Percentiles rank a stretch among this genome's conserved stretches.
Evolutionary conservation across 805 yeast genomes (phyloP).

Genomic region (Myxozyma melibiosi): DNA sequence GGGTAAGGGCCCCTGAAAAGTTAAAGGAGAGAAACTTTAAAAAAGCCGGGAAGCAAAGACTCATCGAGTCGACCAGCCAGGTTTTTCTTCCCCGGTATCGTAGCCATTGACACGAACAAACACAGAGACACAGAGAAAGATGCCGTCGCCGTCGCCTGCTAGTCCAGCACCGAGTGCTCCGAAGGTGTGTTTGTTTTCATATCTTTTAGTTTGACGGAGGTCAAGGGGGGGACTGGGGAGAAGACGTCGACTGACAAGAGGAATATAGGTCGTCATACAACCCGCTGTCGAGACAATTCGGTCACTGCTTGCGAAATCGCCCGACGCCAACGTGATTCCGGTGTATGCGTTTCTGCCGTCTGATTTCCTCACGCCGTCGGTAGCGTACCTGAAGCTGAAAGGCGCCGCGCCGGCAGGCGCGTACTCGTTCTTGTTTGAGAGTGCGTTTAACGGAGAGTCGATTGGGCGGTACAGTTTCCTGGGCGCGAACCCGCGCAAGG

Average conservation of each 20-base stretch:
- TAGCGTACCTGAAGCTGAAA: slow-evolving; percentile 84
- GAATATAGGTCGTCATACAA: slow-evolving; percentile 24
- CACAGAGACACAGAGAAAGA: no score
- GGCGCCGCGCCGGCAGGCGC: slow-evolving; percentile 55
- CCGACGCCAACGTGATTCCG: slow-evolving; percentile 68
- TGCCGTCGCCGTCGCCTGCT: slow-evolving; percentile 18
- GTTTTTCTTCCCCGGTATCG: no score
- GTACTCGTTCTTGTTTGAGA: slow-evolving; percentile 82
- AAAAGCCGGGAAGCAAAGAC: neutral
- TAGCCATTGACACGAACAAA: neutral
- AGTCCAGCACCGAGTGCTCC: slow-evolving; percentile 14
- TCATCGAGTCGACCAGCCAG: no score
- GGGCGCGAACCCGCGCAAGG: slow-evolving; percentile 81
- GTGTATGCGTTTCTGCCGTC: slow-evolving; percentile 73
- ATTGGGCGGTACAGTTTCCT: slow-evolving; percentile 89
- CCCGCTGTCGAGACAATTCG: slow-evolving; percentile 23
- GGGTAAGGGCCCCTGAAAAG: slow-evolving; percentile 2
- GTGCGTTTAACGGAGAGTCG: slow-evolving; percentile 85
- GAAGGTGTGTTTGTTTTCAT: slow-evolving; percentile 5
- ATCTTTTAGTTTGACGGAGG: neutral
- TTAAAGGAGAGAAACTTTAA: neutral
- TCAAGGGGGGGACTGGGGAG: neutral
- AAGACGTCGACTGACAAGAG: no score
- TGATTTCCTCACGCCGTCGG: slow-evolving; percentile 83
- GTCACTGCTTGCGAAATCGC: slow-evolving; percentile 9